phyloP scores from a whole-genome alignment of 306 rosid species.

The Rosa rugosa region DNA sequence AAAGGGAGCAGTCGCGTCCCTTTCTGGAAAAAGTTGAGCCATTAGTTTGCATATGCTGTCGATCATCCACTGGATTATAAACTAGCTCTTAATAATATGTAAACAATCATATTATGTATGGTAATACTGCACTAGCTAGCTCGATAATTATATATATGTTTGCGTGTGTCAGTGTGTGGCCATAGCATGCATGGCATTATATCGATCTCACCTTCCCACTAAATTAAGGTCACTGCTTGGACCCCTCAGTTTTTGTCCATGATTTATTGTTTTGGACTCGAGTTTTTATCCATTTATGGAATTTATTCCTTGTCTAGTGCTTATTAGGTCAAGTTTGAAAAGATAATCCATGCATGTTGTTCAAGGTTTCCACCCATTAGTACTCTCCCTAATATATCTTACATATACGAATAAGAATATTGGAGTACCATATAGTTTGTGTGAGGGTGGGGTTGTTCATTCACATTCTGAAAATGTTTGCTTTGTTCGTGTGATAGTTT shows the following conservation, averaged over 20 bases:
- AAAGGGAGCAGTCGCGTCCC: neutral
- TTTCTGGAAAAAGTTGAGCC: slow-evolving; percentile 20
- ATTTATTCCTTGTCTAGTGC: neutral
- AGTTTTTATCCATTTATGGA: neutral
- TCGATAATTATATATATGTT: too few relatives aligned
- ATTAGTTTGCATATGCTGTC: neutral
- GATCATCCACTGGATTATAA: slow-evolving; percentile 13
- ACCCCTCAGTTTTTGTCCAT: slow-evolving; percentile 1
- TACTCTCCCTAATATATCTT: neutral
- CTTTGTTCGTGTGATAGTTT: too few relatives aligned
- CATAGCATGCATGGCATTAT: neutral
- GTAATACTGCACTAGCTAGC: neutral
- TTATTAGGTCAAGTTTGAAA: neutral
- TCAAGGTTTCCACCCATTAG: neutral
- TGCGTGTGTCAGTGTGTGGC: too few relatives aligned
- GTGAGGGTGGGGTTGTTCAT: too few relatives aligned
- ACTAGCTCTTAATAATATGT: neutral
- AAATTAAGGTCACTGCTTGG: neutral
- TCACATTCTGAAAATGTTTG: too few relatives aligned
- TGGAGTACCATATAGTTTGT: too few relatives aligned
- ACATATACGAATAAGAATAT: too few relatives aligned
- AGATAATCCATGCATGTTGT: neutral
- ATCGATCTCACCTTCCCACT: neutral
- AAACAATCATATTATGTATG: neutral
- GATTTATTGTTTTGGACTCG: neutral